A percentile compares a stretch with the other conserved stretches of the same genome.
phyloP scores from a whole-genome alignment of 768 basidiomycete species.

The Boletellus ananiceps region DNA sequence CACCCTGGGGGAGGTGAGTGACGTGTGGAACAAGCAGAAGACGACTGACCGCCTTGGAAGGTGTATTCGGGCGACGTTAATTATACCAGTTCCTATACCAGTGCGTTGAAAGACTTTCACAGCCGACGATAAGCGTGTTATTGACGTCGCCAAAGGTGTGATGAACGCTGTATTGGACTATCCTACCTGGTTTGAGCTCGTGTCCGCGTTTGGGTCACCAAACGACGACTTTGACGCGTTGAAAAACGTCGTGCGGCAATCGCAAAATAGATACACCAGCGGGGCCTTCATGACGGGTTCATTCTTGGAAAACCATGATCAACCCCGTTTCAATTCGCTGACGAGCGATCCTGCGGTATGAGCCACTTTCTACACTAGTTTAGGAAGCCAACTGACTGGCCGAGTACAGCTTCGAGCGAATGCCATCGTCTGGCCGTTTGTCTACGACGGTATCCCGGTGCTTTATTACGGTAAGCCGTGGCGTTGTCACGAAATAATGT shows the following conservation, averaged over 20 bases:
- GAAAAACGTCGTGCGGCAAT: constrained; percentile 21
- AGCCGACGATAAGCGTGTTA: not conserved
- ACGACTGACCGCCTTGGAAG: constrained; percentile 13
- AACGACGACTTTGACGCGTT: constrained; percentile 33
- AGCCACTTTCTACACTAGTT: not conserved
- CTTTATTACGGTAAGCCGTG: constrained; percentile 41
- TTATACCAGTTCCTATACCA: constrained; percentile 39
- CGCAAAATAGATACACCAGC: constrained; percentile 37
- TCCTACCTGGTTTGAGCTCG: constrained; percentile 43
- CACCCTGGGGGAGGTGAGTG: constrained; percentile 46
- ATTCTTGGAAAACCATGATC: constrained; percentile 55
- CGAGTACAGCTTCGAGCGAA: constrained; percentile 38
- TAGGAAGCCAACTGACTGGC: not conserved
- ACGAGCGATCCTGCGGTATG: constrained; percentile 41
- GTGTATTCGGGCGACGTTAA: constrained; percentile 40
- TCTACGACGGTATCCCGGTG: constrained; percentile 49
- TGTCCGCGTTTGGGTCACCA: constrained; percentile 36
- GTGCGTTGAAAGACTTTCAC: constrained; percentile 24
- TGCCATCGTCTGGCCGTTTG: constrained; percentile 46
- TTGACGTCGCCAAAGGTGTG: constrained; percentile 29
- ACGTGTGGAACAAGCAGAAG: constrained; percentile 27
- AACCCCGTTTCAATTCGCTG: constrained; percentile 43
- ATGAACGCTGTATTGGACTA: constrained; percentile 47
- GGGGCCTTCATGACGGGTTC: constrained; percentile 40
- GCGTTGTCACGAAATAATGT: not conserved